phyloP scores from a whole-genome alignment of 805 yeast species.

The Cyberlindnera bimundalis region DNA sequence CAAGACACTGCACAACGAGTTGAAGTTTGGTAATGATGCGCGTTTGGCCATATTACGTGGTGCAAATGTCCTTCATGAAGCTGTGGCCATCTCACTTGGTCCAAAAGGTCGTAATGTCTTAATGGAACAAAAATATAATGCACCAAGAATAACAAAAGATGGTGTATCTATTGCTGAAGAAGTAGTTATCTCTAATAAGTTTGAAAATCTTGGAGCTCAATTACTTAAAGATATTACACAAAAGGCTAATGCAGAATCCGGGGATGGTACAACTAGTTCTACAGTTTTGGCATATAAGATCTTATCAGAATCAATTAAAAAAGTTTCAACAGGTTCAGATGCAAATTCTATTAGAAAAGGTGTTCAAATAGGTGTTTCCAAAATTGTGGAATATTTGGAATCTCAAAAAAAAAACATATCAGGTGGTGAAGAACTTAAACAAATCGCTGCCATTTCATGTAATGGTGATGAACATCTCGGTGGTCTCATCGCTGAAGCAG shows the following conservation, averaged over 20 bases:
- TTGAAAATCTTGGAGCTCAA: conserved; percentile 95
- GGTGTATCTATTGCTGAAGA: conserved; percentile 97
- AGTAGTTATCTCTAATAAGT: conserved; percentile 77
- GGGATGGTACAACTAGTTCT: conserved; percentile 98
- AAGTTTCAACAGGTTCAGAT: conserved; percentile 98
- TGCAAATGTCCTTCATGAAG: conserved; percentile 92
- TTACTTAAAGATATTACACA: conserved; percentile 94
- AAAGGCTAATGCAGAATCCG: conserved; percentile 95
- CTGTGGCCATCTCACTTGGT: conserved; percentile 94
- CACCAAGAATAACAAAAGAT: conserved; percentile 98
- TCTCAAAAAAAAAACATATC: conserved; percentile 89
- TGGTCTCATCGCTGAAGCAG: conserved; percentile 84
- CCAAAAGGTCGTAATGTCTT: conserved; percentile 97
- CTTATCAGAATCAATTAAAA: conserved; percentile 91
- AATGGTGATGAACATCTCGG: conserved; percentile 96
- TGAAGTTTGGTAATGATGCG: conserved; percentile 96
- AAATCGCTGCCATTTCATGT: conserved; percentile 97
- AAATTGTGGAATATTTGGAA: conserved; percentile 81
- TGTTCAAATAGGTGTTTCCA: conserved; percentile 93
- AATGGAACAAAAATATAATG: conserved; percentile 93
- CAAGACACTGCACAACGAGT: conserved; percentile 67
- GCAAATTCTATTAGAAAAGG: conserved; percentile 99
- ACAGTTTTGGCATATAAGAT: conserved; percentile 95
- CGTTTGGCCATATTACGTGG: conserved; percentile 92
- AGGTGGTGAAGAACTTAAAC: conserved; percentile 92